Evolutionary conservation across 176 grass and related monocot species (phyloP), one percentile per base, ranked within the genome.

Genomic region (Oryza australiensis): DNA sequence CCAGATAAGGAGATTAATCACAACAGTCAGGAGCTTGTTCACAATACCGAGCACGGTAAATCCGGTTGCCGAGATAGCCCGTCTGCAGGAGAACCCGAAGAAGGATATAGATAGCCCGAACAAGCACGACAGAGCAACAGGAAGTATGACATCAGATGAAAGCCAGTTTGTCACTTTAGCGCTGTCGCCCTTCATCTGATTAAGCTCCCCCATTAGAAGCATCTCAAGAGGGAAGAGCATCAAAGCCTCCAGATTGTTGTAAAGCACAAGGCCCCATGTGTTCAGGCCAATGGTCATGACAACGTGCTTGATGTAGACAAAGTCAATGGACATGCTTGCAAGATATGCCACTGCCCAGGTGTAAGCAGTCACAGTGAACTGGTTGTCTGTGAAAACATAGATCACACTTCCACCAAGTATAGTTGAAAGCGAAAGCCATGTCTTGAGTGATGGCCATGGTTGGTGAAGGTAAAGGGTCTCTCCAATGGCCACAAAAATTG

Each of bases 201-300:
- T 74, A 43, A 92, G 71, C 82, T 94, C 92, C 42, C 93, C 93
- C 93, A 95, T 95, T 84, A 95, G 74, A 86, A 95, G 82, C 49
- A 95, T 85, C 90, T 95, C 93, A 38, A 95, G 85, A 23, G 93
- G 93, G 60, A 90, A 95, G 15, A 95, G 11, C 79, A 92, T 60
- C 78, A 95, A 81, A 81, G 93, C 93, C 41, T 95, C 93, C 49
- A 95, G 88, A 26, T 95, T 95, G 77, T 95, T 95, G 93, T 92
- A 95, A n/a, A 95, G 86, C 72, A 95, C 93, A 80, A 92, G 87
- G 16, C 93, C 93, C 93, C 93, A 95, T 84, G 93, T 95, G 73
- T 95, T 92, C 80, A 95, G 68, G 41, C 93, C 93, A 65, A 95
- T 95, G 51, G 93, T 95, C 88, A 92, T 92, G 66, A 95, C 90